Conservation (phyloP, 2,329 filamentous ascomycete genomes). For the Colletotrichum siamense region DNA sequence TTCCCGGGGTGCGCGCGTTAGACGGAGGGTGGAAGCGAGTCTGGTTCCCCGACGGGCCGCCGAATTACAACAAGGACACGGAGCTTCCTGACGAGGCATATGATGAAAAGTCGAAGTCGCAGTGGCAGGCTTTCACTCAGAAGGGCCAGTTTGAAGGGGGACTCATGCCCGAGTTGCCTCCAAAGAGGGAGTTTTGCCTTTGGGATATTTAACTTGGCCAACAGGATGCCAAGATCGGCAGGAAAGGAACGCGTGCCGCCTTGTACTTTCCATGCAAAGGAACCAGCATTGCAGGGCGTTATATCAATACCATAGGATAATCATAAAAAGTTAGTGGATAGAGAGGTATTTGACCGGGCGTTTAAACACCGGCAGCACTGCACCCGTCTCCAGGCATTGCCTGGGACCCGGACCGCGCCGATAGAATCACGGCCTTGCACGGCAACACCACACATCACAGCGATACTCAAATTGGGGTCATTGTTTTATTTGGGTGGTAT, state of each 20-base stretch:
- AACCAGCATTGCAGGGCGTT: conserved; percentile 18
- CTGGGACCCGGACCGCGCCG: rapidly evolving
- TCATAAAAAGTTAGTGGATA: background rate
- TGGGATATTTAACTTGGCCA: conserved; percentile 68
- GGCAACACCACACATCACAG: background rate
- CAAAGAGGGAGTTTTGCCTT: conserved; percentile 74
- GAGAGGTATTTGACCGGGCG: background rate
- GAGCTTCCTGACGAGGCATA: conserved; percentile 64
- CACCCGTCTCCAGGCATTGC: background rate
- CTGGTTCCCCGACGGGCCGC: conserved; percentile 76
- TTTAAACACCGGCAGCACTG: background rate
- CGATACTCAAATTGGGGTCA: background rate
- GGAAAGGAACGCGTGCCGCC: background rate
- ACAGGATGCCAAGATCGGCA: background rate
- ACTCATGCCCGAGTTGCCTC: conserved; percentile 78
- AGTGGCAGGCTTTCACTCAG: conserved; percentile 69
- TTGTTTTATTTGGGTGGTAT: conserved; percentile 19
- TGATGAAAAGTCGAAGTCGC: conserved; percentile 62
- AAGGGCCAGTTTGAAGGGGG: conserved; percentile 74
- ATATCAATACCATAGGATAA: background rate
- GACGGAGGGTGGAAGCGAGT: conserved; percentile 68
- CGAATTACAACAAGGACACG: conserved; percentile 66
- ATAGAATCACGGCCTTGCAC: background rate
- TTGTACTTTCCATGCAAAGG: background rate
- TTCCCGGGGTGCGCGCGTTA: conserved; percentile 54